phyloP scores from a whole-genome alignment of 2,329 filamentous ascomycete species.

The Verticillium nubilum region DNA sequence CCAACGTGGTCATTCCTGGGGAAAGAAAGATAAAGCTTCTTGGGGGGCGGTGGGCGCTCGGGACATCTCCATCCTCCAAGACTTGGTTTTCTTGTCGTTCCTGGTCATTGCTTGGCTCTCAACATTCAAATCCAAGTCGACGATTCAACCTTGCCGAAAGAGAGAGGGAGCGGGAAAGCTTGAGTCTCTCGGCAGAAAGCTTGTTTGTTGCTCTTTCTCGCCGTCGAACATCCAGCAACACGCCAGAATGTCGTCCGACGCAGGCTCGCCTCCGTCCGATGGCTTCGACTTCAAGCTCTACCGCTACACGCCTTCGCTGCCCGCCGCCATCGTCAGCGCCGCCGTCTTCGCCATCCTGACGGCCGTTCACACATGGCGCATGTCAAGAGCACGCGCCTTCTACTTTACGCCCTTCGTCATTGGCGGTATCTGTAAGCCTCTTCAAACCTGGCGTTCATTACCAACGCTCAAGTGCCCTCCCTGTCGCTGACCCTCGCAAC shows the following conservation, averaged over 20 bases:
- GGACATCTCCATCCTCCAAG: too few species aligned
- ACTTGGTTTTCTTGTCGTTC: too few species aligned
- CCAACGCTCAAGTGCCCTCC: neutral
- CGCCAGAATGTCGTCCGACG: neutral
- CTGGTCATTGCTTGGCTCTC: too few species aligned
- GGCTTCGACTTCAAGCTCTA: conserved; percentile 15
- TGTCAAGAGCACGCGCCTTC: conserved; percentile 3
- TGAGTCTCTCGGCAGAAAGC: too few species aligned
- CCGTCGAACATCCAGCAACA: too few species aligned
- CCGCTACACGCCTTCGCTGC: conserved; percentile 13
- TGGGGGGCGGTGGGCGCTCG: too few species aligned
- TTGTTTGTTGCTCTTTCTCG: too few species aligned
- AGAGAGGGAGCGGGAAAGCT: too few species aligned
- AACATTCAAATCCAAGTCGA: too few species aligned
- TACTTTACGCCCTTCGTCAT: conserved; percentile 15
- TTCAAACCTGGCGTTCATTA: conserved; percentile 4
- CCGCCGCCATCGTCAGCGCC: conserved; percentile 10
- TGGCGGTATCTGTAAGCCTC: conserved; percentile 9
- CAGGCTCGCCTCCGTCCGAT: neutral
- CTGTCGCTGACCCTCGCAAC: neutral
- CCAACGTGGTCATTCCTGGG: too few species aligned
- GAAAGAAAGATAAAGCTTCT: too few species aligned
- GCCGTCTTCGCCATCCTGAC: conserved; percentile 10
- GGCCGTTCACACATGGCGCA: conserved; percentile 5
- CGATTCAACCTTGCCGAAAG: too few species aligned